phyloP scores from a whole-genome alignment of 495 filamentous ascomycete genomes.

The Paragyromitra xinjiangensis region DNA sequence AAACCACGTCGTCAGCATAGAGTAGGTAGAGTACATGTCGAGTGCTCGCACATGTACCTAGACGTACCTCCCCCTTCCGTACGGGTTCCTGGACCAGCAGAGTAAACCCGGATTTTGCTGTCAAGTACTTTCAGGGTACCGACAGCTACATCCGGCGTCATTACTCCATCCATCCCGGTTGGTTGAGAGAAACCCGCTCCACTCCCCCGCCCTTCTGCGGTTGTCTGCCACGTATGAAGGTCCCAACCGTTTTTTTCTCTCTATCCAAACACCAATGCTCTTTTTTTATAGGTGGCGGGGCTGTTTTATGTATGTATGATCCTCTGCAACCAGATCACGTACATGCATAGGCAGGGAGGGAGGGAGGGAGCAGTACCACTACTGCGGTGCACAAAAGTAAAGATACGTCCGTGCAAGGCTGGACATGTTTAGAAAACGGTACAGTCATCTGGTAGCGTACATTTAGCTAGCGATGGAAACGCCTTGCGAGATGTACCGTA shows the following conservation, averaged over 20 bases:
- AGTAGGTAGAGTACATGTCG: slow-evolving; percentile 31
- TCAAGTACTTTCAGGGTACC: slow-evolving; percentile 36
- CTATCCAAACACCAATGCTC: slow-evolving; percentile 13
- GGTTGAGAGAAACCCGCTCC: slow-evolving; percentile 40
- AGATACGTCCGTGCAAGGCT: slow-evolving; percentile 35
- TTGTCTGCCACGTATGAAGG: slow-evolving; percentile 44
- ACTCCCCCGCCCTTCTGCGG: slow-evolving; percentile 16
- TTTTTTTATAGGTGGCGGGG: slow-evolving; percentile 28
- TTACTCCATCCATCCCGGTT: slow-evolving; percentile 31
- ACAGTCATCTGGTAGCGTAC: slow-evolving; percentile 35
- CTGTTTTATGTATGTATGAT: slow-evolving; percentile 40
- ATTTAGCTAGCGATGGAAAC: slow-evolving; percentile 49
- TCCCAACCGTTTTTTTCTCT: slow-evolving; percentile 43
- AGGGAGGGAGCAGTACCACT: slow-evolving; percentile 23
- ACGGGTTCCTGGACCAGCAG: slow-evolving; percentile 39
- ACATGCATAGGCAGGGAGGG: slow-evolving; percentile 9
- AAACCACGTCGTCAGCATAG: slow-evolving; percentile 26
- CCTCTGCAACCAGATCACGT: slow-evolving; percentile 2
- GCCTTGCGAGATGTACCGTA: slow-evolving; percentile 52
- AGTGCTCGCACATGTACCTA: slow-evolving; percentile 36
- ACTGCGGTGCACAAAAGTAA: slow-evolving; percentile 40
- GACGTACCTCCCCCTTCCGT: slow-evolving; percentile 40
- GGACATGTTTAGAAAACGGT: slow-evolving; percentile 42
- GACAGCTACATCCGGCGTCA: slow-evolving; percentile 35
- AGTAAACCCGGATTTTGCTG: slow-evolving; percentile 44